phyloP scores from a whole-genome alignment of 2,329 filamentous ascomycete genomes.

The Stagonosporopsis cucurbitacearum region DNA sequence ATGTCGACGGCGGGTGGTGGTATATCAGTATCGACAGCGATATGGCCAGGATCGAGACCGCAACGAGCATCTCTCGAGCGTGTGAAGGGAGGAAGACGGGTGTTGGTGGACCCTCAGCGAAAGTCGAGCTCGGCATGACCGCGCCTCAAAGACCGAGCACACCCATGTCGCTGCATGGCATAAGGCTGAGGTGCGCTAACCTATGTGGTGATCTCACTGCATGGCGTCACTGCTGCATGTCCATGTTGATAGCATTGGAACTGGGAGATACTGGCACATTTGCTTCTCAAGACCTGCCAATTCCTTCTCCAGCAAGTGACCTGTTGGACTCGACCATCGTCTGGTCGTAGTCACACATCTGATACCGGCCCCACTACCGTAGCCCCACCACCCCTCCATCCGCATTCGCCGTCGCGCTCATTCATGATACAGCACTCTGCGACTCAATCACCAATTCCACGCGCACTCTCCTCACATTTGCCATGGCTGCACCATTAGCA shows the following conservation, averaged over 20 bases:
- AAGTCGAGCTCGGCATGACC: conserved; percentile 9
- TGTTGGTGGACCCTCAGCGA: conserved; percentile 21
- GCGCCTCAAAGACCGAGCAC: conserved; percentile 7
- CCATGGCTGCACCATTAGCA: conserved; percentile 32
- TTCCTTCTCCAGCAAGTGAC: background rate
- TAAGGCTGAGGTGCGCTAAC: conserved; percentile 15
- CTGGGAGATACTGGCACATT: background rate
- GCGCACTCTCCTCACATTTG: conserved; percentile 2
- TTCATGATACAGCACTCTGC: background rate
- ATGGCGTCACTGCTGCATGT: conserved; percentile 10
- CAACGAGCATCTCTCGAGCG: conserved; percentile 47
- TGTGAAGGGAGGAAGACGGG: conserved; percentile 10
- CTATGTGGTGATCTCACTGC: conserved; percentile 13
- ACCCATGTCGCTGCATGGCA: conserved; percentile 11
- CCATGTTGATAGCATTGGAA: background rate
- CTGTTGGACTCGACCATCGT: background rate
- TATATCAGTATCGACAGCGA: conserved; percentile 48
- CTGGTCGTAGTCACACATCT: background rate
- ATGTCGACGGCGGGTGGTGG: conserved; percentile 46
- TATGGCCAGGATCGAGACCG: conserved; percentile 46
- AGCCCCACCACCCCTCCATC: conserved; percentile 42
- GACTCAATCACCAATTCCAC: conserved; percentile 3
- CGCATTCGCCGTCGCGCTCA: conserved; percentile 18
- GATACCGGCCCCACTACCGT: conserved; percentile 14
- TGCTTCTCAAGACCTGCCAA: background rate